These are phyloP conservation scores for Giardia duodenalis DNA, from an alignment of 208 protist genomes.

Conservation along the genomic window DNA sequence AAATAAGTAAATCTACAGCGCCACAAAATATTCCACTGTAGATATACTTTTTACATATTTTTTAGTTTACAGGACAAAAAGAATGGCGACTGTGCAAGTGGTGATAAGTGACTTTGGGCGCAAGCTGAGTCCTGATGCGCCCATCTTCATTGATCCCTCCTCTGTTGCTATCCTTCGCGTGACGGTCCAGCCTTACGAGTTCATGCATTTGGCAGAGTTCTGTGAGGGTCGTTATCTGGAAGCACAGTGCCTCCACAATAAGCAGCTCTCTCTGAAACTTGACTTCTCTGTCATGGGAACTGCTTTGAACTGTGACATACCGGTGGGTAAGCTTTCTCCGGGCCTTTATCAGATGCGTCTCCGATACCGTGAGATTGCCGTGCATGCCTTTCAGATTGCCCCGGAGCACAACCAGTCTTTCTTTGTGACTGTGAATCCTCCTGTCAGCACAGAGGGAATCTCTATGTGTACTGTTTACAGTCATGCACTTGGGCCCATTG, in stretches of 20 bases:
- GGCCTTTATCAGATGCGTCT: not conserved
- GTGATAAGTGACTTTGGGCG: not conserved
- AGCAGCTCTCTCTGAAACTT: not conserved
- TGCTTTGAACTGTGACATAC: not conserved
- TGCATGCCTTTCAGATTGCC: not conserved
- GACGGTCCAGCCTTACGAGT: not conserved
- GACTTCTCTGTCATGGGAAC: not conserved
- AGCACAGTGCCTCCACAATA: not conserved
- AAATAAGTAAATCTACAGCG: too few relatives aligned
- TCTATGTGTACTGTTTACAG: conserved; percentile 3
- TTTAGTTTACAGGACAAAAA: too few relatives aligned
- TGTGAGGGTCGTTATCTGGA: not conserved
- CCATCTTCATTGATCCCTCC: not conserved
- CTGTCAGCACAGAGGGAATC: not conserved
- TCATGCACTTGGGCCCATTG: not conserved
- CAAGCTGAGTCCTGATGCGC: not conserved
- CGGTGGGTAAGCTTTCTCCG: not conserved
- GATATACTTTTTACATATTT: too few relatives aligned
- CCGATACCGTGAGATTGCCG: not conserved
- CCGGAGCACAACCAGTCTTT: not conserved
- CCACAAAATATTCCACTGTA: too few relatives aligned
- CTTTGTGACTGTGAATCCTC: not conserved
- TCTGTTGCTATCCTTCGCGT: not conserved
- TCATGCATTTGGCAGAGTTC: not conserved
- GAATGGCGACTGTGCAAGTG: not conserved